A percentile compares a stretch with the other conserved stretches of the same genome.
Conservation (phyloP, 176 grass and related monocot species). For the Urochloa ruziziensis region DNA sequence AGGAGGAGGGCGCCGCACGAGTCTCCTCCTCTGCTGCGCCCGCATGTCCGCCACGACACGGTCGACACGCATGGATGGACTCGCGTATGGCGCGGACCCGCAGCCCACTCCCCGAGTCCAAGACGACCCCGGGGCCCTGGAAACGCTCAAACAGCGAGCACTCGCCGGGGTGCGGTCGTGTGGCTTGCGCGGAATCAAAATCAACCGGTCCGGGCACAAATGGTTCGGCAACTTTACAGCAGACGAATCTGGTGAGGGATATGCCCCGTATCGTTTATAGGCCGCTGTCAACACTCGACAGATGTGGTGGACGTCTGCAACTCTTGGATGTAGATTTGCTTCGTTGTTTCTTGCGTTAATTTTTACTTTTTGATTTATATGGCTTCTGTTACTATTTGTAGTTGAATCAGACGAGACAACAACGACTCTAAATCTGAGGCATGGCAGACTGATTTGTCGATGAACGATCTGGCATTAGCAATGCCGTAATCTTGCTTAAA, state of each 20-base stretch:
- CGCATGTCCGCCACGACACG: background rate
- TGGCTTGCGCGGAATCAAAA: background rate
- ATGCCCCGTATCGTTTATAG: background rate
- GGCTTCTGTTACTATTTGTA: background rate
- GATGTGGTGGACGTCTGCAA: background rate
- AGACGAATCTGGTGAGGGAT: background rate
- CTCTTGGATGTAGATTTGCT: background rate
- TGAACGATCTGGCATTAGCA: background rate
- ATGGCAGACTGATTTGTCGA: background rate
- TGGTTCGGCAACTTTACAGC: background rate
- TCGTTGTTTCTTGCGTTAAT: background rate
- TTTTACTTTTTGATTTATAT: background rate
- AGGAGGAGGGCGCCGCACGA: background rate
- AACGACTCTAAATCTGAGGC: background rate
- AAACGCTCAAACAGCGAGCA: too few relatives aligned
- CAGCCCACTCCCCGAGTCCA: background rate
- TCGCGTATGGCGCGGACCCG: background rate
- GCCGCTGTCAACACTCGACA: background rate
- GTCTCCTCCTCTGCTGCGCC: background rate
- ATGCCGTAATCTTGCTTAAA: background rate
- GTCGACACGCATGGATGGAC: background rate
- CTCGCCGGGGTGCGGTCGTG: too few relatives aligned
- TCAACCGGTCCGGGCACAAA: background rate
- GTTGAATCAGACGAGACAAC: background rate
- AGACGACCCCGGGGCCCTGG: background rate